Evolutionary conservation across 768 basidiomycete genomes (phyloP).

Genomic region (Mycena kentingensis): DNA sequence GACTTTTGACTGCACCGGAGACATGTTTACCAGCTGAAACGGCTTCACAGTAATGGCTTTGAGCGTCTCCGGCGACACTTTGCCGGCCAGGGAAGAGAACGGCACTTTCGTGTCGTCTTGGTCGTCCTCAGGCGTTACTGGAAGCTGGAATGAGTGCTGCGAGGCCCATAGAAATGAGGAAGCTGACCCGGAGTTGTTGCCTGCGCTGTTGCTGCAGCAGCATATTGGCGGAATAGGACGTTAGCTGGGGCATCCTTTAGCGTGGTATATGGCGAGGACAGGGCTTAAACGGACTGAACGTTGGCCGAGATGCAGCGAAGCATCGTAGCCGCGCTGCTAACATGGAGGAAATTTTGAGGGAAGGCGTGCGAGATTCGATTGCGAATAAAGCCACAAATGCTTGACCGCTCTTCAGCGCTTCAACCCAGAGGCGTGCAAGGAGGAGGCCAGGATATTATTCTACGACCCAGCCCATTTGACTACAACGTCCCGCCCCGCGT

Average conservation of each 20-base stretch:
- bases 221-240: neutral
- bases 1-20: constrained; percentile 80
- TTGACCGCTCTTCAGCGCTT: too few relatives aligned
- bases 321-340: constrained; percentile 1
- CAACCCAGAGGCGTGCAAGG: too few relatives aligned
- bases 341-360: neutral
- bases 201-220: neutral
- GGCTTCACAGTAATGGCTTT: constrained; percentile 64
- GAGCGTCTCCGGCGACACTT: constrained; percentile 45
- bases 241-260: neutral
- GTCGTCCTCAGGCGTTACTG: neutral
- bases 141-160: neutral
- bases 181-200: neutral
- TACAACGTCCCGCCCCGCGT: too few relatives aligned
- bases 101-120: neutral
- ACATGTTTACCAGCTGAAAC: constrained; percentile 72
- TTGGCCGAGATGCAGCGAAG: neutral
- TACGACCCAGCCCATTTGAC: too few relatives aligned
- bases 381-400: too few relatives aligned
- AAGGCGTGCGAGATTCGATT: too few relatives aligned
- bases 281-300: neutral
- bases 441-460: too few relatives aligned
- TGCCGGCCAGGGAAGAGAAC: constrained; percentile 41
- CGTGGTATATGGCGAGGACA: neutral
- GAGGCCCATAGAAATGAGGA: neutral